Evolutionary conservation across 371 early-diverging fungal species (phyloP), one percentile per base, ranked within the genome.

Genomic region (Zancudomyces culisetae): DNA sequence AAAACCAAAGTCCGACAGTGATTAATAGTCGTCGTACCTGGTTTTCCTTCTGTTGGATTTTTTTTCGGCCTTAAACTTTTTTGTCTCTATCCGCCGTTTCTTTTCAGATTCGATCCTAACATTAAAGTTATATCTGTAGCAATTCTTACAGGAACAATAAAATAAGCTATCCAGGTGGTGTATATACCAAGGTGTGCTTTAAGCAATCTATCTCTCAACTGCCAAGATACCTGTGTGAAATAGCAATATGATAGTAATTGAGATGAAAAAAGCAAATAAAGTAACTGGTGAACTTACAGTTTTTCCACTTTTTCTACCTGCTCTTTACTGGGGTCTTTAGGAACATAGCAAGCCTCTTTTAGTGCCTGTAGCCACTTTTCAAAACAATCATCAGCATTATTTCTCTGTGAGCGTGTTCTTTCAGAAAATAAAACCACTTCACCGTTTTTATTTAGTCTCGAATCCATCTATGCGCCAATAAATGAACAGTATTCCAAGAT

Each of bases 371-470:
- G 68, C 30, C 89, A 63, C 54, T 83, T 83, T 15, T 75, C 73
- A 46, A 87, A 67, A 59, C 87, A 87, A 57, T 89, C 88, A 12
- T 84, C 75, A 18, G 83, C 45, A 59, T 91, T 91, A 39, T 78
- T 70, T 40, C 66, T 59, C 60, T 89, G 92, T 18, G 87, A 79
- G 26, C 92, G 73, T 45, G 83, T 80, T 49, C 76, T 70, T 51
- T 88, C 87, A 0, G 87, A 85, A 0, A 78, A 70, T 1, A 87
- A 52, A 20, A 83, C 71, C 29, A 84, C 67, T 59, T 90, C 85
- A 42, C 80, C 81, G 6, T 59, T 35, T 15, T 35, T 35, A 35
- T 35, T 35, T 15, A 35, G 10, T 15, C 15, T 35, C 15, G 35
- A 35, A 35, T 15, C 35, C 35, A 15, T 15, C 35, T 35, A 35